Conservation (phyloP, 1,139 yeast species). For the Kurtzmaniella natalensis region DNA sequence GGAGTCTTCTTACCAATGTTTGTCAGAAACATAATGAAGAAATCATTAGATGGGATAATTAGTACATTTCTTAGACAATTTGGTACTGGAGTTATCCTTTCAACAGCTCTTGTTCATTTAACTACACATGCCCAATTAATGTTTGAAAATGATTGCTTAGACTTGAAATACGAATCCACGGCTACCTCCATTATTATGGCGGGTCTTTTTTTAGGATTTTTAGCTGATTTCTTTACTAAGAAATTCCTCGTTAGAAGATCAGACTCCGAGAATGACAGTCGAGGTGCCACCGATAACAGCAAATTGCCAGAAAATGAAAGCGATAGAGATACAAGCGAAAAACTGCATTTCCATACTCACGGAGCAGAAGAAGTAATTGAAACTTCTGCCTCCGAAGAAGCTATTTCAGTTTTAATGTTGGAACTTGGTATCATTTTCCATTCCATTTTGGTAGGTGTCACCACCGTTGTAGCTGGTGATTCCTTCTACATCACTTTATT, state of each 20-base stretch:
- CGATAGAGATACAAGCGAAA: neutral
- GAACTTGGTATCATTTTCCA: constrained; percentile 26
- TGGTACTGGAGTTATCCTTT: constrained; percentile 23
- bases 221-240: constrained; percentile 16
- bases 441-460: constrained; percentile 21
- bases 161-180: constrained; percentile 22
- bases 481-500: constrained; percentile 18
- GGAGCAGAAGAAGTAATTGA: no score
- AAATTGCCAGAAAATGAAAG: neutral
- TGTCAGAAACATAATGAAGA: constrained; percentile 16
- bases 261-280: neutral
- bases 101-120: constrained; percentile 26
- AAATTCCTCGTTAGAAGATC: neutral
- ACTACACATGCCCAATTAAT: constrained; percentile 18
- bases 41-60: constrained; percentile 17
- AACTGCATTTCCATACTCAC: no score
- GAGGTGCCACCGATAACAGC: no score
- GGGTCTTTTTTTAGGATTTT: constrained; percentile 27
- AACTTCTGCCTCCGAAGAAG: no score
- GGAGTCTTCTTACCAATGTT: constrained; percentile 25
- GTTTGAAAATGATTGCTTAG: constrained; percentile 24
- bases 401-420: constrained; percentile 14
- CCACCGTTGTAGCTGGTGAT: constrained; percentile 24
- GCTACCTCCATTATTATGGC: constrained; percentile 31
- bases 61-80: constrained; percentile 20